These are phyloP conservation scores for Alisma plantagoaquatica DNA, from an alignment of 106 monocot genomes.

Conservation along the genomic window DNA sequence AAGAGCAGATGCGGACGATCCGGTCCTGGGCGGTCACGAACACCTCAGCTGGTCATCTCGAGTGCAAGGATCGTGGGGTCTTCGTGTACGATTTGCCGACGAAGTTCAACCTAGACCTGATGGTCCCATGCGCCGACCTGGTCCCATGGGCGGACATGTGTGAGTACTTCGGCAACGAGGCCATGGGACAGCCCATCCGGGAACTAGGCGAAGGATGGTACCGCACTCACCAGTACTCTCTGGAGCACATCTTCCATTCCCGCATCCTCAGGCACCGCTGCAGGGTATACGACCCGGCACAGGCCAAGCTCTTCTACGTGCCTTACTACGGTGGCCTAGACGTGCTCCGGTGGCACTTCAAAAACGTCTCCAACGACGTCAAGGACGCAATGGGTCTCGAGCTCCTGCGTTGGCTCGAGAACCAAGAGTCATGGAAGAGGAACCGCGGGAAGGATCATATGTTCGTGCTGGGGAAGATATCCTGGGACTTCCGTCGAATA, in stretches of 20 bases:
- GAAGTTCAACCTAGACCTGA: constrained; percentile 43
- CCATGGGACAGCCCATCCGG: constrained; percentile 21
- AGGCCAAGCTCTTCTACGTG: constrained; percentile 41
- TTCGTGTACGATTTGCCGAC: constrained; percentile 46
- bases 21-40: constrained; percentile 16
- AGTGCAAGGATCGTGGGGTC: constrained; percentile 23
- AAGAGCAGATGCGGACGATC: constrained; percentile 13
- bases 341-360: constrained; percentile 41
- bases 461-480: constrained; percentile 47
- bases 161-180: constrained; percentile 31
- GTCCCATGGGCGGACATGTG: constrained; percentile 50
- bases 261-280: constrained; percentile 26
- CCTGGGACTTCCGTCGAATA: constrained; percentile 38
- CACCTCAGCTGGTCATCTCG: no score
- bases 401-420: constrained; percentile 25
- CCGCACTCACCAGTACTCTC: constrained; percentile 49
- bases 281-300: constrained; percentile 15
- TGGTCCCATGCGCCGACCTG: constrained; percentile 16
- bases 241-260: constrained; percentile 51
- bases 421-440: constrained; percentile 12
- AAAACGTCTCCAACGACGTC: constrained; percentile 26
- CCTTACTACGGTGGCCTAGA: constrained; percentile 57
- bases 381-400: constrained; percentile 32
- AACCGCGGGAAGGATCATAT: constrained; percentile 30
- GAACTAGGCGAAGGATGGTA: constrained; percentile 30